phyloP scores from a whole-genome alignment of 2,329 filamentous ascomycete species.

The Didymella glomerata region DNA sequence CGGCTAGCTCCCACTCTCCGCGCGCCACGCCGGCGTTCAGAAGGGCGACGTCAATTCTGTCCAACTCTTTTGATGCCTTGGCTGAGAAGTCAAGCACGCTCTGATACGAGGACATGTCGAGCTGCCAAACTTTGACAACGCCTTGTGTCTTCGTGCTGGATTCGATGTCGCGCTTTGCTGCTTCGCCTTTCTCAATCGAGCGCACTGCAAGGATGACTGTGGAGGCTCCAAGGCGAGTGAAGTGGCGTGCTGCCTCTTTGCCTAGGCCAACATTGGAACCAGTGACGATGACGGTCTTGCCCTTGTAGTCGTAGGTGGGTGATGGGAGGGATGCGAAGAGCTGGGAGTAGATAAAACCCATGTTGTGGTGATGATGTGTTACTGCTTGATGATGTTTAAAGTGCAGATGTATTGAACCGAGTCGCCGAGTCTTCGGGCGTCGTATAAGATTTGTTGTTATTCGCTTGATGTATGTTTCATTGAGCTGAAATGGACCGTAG shows the following conservation, averaged over 20 bases:
- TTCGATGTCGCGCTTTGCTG: slow-evolving; percentile 36
- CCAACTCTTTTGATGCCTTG: slow-evolving; percentile 31
- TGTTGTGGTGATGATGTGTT: not conserved
- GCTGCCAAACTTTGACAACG: slow-evolving; percentile 37
- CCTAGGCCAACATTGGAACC: slow-evolving; percentile 48
- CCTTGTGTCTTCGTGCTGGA: slow-evolving; percentile 19
- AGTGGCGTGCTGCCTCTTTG: slow-evolving; percentile 41
- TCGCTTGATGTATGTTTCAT: not conserved
- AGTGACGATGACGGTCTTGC: slow-evolving; percentile 55
- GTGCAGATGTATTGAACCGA: not conserved
- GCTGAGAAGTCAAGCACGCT: slow-evolving; percentile 31
- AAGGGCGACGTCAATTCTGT: slow-evolving; percentile 42
- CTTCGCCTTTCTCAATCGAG: slow-evolving; percentile 38
- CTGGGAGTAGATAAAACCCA: slow-evolving; percentile 15
- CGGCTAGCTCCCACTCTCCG: slow-evolving; percentile 25
- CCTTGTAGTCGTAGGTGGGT: slow-evolving; percentile 24
- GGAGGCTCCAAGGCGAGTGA: slow-evolving; percentile 31
- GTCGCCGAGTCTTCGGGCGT: not conserved
- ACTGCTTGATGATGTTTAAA: not conserved
- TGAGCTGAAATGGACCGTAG: not conserved
- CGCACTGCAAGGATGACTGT: slow-evolving; percentile 47
- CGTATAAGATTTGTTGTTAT: not conserved
- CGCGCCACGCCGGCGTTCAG: slow-evolving; percentile 47
- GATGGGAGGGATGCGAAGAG: slow-evolving; percentile 46
- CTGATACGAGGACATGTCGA: slow-evolving; percentile 35